Base-by-base conservation (phyloP, 352 stramenopile species). In the Aphanomyces astaci region DNA sequence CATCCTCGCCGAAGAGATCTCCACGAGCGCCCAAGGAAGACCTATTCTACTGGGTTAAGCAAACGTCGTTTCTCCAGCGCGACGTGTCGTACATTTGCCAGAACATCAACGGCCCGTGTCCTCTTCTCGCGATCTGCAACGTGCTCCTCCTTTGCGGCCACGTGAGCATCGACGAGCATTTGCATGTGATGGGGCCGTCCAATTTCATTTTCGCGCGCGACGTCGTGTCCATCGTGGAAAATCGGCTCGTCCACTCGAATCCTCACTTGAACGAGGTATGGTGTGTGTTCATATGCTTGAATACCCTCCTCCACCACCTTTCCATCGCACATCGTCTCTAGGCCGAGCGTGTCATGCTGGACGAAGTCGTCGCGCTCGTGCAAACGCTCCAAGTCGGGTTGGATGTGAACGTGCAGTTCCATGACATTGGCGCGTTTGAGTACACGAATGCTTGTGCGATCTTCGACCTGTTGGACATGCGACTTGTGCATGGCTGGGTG, bases 371-470 rank as follows among this genome's bases (percentile, higher is more conserved):
- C 10, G 73, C 86, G 39, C 71, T 98, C 33, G 78, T 99, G 52
- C 96, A 96, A 9, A 92, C 80, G 40, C 83, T 99, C 31, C 82
- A 98, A 48, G 90, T 97, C 68, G 97, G 97, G 0, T 87, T 99
- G 60, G 97, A 99, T 72, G 96, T 99, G 13, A 99, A 99, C 76
- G 93, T 98, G 46, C 93, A 92, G 66, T 99, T 99, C 73, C 93
- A 92, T 36, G 86, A 81, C 62, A 88, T 95, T 46, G 88, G 78
- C 4, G 89, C 91, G 73, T 97, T 98, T 76, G 92, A 99, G 80
- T 99, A 98, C 79, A 99, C 96, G 0, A 79, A 90, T 57, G 89
- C 94, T 36, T 89, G 97, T 57, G 88, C 95, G 1, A 83, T 94
- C 9, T 99, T 99, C 76, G 96, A 99, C 78, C 85, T 98, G 73